These are phyloP conservation scores for Chalciporus sp. DNA, from an alignment of 1,284 basidiomycete species.

Conservation along the genomic window DNA sequence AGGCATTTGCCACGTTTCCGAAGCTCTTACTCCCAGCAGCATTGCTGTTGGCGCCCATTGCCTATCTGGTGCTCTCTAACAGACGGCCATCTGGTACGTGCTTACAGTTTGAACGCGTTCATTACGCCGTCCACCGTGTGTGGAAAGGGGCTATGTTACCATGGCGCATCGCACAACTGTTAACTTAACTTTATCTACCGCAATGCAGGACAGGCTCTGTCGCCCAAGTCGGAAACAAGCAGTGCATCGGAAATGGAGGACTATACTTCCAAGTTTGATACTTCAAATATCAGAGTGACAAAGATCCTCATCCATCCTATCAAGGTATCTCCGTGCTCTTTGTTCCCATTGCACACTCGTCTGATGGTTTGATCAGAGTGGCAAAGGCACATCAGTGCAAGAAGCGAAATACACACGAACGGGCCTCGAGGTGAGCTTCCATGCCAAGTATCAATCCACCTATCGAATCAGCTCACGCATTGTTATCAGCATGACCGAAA, in stretches of 20 bases:
- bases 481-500: slow-evolving; percentile 60
- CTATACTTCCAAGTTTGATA: slow-evolving; percentile 27
- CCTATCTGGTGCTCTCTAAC: slow-evolving; percentile 19
- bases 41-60: slow-evolving; percentile 15
- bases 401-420: slow-evolving; percentile 55
- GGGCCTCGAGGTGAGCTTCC: slow-evolving; percentile 61
- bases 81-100: slow-evolving; percentile 16
- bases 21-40: slow-evolving; percentile 11
- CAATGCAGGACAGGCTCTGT: slow-evolving; percentile 13
- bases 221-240: not conserved
- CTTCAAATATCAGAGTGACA: slow-evolving; percentile 49
- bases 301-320: slow-evolving; percentile 70
- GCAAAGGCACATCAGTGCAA: slow-evolving; percentile 61
- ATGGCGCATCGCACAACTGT: not conserved
- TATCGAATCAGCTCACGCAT: not conserved
- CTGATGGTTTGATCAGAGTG: slow-evolving; percentile 46
- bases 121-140: not conserved
- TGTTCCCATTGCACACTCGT: slow-evolving; percentile 4
- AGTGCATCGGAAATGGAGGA: slow-evolving; percentile 4
- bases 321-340: slow-evolving; percentile 45
- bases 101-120: not conserved
- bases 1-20: slow-evolving; percentile 4
- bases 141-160: not conserved
- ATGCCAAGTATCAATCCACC: not conserved
- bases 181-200: slow-evolving; percentile 1